These are phyloP conservation scores for Podila verticillata DNA, from an alignment of 192 early-diverging fungal species.

Conservation along the genomic window DNA sequence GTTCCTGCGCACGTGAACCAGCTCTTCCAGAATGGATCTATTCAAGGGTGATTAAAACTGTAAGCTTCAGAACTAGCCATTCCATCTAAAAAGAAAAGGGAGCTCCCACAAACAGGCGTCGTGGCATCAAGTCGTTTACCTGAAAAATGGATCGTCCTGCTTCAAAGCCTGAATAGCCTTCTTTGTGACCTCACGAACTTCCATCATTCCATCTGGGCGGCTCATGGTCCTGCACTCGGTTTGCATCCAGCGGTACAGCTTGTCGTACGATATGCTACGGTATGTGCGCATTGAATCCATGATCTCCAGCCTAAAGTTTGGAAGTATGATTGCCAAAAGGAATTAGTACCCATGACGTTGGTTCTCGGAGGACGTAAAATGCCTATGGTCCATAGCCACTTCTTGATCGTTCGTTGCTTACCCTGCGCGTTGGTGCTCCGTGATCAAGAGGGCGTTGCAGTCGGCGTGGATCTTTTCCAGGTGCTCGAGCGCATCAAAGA, in stretches of 20 bases:
- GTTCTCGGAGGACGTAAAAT: not conserved
- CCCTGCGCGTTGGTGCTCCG: slow-evolving; percentile 81
- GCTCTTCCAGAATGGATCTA: slow-evolving; percentile 78
- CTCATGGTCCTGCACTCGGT: slow-evolving; percentile 71
- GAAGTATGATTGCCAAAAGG: not conserved
- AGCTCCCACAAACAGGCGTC: no score
- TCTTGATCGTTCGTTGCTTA: slow-evolving; percentile 22
- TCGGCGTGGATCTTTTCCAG: slow-evolving; percentile 77
- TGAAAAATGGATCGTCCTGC: slow-evolving; percentile 78
- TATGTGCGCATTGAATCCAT: slow-evolving; percentile 76
- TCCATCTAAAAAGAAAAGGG: no score
- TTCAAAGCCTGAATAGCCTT: slow-evolving; percentile 74
- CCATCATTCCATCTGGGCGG: slow-evolving; percentile 69
- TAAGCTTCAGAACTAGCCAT: no score
- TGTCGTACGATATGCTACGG: slow-evolving; percentile 81
- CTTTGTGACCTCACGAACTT: slow-evolving; percentile 68
- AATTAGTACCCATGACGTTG: not conserved
- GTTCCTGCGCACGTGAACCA: slow-evolving; percentile 72
- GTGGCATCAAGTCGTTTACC: slow-evolving; percentile 53
- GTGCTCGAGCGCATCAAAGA: slow-evolving; percentile 77
- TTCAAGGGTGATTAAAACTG: no score
- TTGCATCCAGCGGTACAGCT: slow-evolving; percentile 80
- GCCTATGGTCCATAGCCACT: not conserved
- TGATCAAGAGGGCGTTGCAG: slow-evolving; percentile 77
- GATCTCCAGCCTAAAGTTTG: slow-evolving; percentile 79